Conservation (phyloP, 768 basidiomycete species). For the Russula earlei region DNA sequence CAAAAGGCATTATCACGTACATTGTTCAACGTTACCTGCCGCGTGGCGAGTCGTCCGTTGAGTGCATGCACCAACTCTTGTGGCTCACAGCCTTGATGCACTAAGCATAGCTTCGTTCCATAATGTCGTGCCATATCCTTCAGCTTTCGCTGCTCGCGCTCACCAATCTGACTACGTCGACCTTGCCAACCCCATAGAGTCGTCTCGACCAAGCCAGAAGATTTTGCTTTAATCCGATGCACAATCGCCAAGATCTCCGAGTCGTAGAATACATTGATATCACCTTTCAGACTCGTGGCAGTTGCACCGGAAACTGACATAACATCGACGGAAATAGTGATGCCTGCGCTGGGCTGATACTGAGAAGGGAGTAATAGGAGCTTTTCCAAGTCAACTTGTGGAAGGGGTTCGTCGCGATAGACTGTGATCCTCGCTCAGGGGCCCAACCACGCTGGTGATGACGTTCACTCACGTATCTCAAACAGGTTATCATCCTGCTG, state of each 20-base stretch:
- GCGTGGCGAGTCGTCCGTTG: constrained; percentile 61
- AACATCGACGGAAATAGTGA: constrained; percentile 67
- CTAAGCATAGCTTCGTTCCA: constrained; percentile 38
- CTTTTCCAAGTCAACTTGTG: constrained; percentile 38
- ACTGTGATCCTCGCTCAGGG: constrained; percentile 1
- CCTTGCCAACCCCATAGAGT: constrained; percentile 76
- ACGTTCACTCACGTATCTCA: constrained; percentile 28
- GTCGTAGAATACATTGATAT: constrained; percentile 60
- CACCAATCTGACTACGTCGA: constrained; percentile 39
- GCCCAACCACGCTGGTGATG: background rate
- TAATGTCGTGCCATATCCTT: constrained; percentile 67
- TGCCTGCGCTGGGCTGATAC: constrained; percentile 28
- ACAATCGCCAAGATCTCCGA: constrained; percentile 60
- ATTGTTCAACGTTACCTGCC: constrained; percentile 49
- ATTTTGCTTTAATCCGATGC: constrained; percentile 55
- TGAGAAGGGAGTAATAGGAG: constrained; percentile 30
- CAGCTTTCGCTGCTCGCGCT: constrained; percentile 56
- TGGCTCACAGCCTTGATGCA: constrained; percentile 59
- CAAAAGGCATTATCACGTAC: background rate
- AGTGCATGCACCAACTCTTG: constrained; percentile 50
- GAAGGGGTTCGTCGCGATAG: constrained; percentile 36
- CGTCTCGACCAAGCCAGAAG: constrained; percentile 57
- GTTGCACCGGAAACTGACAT: constrained; percentile 47
- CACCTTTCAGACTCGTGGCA: constrained; percentile 36
- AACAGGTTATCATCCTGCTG: constrained; percentile 16